Evolutionary conservation across 768 basidiomycete genomes (phyloP).

Genomic region (Suillus americanus): DNA sequence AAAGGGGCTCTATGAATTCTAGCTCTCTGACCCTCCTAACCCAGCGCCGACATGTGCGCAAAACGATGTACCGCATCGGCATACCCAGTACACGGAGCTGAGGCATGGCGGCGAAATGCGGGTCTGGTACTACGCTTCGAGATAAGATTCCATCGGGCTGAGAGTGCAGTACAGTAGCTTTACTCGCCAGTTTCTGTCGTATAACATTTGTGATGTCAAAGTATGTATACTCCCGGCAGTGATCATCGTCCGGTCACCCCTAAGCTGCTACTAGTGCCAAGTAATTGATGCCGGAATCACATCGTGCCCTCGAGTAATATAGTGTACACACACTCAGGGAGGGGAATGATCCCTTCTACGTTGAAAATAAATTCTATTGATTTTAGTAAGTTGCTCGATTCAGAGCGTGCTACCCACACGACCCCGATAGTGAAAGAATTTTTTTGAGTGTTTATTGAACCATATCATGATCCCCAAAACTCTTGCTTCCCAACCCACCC

Average conservation of each 20-base stretch:
- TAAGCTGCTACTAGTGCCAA: background rate
- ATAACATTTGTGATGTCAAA: background rate
- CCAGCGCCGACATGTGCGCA: background rate
- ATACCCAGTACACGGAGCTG: background rate
- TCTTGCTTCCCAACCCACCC: slow-evolving; percentile 3
- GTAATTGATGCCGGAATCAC: background rate
- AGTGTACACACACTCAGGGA: background rate
- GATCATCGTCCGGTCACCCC: background rate
- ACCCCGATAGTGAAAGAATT: slow-evolving; percentile 12
- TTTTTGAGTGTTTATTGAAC: slow-evolving; percentile 7
- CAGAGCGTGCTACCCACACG: slow-evolving; percentile 9
- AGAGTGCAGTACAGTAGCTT: background rate
- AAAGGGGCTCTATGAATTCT: background rate
- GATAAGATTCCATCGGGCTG: background rate
- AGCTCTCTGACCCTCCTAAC: background rate
- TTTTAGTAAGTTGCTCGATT: slow-evolving; percentile 7
- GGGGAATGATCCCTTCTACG: background rate
- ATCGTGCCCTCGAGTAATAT: background rate
- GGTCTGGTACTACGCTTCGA: background rate
- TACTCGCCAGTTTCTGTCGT: too few species aligned
- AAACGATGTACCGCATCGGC: background rate
- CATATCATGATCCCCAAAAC: slow-evolving; percentile 3
- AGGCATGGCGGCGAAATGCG: background rate
- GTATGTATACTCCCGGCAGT: background rate
- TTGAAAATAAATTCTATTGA: background rate